A percentile compares a stretch with the other conserved stretches of the same genome.
Conservation (phyloP, 495 filamentous ascomycete species). For the Talaromyces liani region DNA sequence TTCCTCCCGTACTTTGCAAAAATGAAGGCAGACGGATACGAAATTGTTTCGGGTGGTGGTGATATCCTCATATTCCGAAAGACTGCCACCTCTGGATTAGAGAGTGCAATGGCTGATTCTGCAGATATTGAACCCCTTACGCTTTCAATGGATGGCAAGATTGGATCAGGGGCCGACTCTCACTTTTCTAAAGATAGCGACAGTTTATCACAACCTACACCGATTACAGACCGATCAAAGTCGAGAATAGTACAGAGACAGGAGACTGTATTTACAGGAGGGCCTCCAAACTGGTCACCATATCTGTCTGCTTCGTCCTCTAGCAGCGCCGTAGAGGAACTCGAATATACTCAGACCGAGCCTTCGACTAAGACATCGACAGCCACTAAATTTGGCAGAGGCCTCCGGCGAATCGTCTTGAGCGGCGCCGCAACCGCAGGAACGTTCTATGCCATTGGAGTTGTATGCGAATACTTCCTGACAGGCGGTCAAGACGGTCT, state of each 20-base stretch:
- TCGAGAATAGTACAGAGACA: conserved; percentile 43
- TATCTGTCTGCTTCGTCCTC: conserved; percentile 14
- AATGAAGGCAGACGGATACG: conserved; percentile 61
- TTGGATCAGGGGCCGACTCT: conserved; percentile 31
- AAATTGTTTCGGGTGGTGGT: conserved; percentile 61
- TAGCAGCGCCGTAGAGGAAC: conserved; percentile 6
- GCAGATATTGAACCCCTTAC: neutral
- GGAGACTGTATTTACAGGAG: conserved; percentile 49
- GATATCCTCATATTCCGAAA: conserved; percentile 71
- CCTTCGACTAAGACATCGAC: conserved; percentile 13
- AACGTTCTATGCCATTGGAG: conserved; percentile 60
- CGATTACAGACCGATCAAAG: conserved; percentile 15
- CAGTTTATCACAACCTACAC: conserved; percentile 48
- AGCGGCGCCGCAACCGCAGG: conserved; percentile 53
- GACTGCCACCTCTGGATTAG: conserved; percentile 20
- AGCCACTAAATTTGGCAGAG: conserved; percentile 17
- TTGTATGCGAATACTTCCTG: conserved; percentile 58
- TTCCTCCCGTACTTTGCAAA: conserved; percentile 63
- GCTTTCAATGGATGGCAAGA: conserved; percentile 29
- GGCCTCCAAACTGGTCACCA: conserved; percentile 22
- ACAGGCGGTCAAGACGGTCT: conserved; percentile 49
- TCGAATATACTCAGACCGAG: conserved; percentile 5
- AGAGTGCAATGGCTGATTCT: neutral
- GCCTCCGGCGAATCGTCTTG: conserved; percentile 44
- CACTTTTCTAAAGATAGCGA: conserved; percentile 50